These are phyloP conservation scores for Diaporthe sp. DNA, from an alignment of 2,329 filamentous ascomycete genomes.

Conservation along the genomic window DNA sequence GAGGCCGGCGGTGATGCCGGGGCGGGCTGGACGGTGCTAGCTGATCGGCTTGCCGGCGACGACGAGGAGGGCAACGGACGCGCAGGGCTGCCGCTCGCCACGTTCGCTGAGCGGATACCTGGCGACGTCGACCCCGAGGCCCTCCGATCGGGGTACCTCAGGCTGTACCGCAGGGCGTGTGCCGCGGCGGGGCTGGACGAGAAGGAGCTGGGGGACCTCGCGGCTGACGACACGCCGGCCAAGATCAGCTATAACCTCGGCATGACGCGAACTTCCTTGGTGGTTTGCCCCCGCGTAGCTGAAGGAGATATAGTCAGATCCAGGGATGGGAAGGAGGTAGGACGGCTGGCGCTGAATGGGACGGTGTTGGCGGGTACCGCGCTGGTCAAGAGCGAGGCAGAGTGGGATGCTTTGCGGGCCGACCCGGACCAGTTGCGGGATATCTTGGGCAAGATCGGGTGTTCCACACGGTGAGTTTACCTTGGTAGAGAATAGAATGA, in stretches of 20 bases:
- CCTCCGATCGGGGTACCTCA: conserved; percentile 60
- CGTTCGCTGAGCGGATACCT: conserved; percentile 56
- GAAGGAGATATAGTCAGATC: conserved; percentile 60
- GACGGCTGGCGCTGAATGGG: conserved; percentile 69
- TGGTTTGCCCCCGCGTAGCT: conserved; percentile 66
- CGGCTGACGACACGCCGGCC: conserved; percentile 55
- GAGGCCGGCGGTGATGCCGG: conserved; percentile 31
- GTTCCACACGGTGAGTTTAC: neutral
- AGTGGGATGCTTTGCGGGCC: conserved; percentile 69
- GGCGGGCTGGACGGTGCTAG: conserved; percentile 64
- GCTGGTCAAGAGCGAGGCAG: conserved; percentile 70
- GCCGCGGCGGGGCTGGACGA: conserved; percentile 48
- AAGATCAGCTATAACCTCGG: conserved; percentile 76
- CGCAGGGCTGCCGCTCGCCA: conserved; percentile 56
- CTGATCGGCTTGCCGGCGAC: conserved; percentile 52
- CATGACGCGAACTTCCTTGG: conserved; percentile 68
- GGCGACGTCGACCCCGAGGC: conserved; percentile 44
- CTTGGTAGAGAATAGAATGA: neutral
- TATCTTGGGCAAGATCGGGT: conserved; percentile 59
- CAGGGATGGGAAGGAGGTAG: conserved; percentile 51
- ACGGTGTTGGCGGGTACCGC: conserved; percentile 75
- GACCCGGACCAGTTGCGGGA: conserved; percentile 55
- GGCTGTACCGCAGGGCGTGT: conserved; percentile 62
- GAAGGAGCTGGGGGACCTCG: conserved; percentile 40
- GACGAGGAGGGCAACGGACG: neutral